These are phyloP conservation scores for Malassezia dermatis DNA, from an alignment of 1,284 basidiomycete species.

Conservation along the genomic window DNA sequence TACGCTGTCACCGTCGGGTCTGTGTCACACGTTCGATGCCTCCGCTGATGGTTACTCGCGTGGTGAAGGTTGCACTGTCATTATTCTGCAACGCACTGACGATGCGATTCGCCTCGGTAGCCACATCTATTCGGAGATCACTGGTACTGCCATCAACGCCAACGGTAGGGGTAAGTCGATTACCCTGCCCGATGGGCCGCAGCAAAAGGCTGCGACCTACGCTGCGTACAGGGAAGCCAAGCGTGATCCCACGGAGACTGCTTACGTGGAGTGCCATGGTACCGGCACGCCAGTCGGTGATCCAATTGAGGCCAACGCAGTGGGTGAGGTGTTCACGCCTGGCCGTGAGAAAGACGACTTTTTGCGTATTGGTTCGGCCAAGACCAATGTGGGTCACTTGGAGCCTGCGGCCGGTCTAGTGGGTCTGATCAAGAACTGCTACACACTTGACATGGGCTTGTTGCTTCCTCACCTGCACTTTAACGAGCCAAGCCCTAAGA, in stretches of 20 bases:
- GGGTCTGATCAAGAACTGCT: conserved; percentile 18
- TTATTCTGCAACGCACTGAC: conserved; percentile 19
- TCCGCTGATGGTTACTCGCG: conserved; percentile 20
- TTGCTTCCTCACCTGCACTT: conserved; percentile 19
- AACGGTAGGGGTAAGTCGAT: conserved; percentile 18
- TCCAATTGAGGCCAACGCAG: conserved; percentile 19
- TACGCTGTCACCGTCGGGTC: conserved; percentile 16
- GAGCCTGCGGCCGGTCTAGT: conserved; percentile 20
- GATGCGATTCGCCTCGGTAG: conserved; percentile 14
- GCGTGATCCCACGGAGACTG: conserved; percentile 9
- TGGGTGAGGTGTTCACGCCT: conserved; percentile 16
- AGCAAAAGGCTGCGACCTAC: conserved; percentile 8
- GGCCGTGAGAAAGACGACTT: conserved; percentile 10
- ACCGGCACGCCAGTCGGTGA: conserved; percentile 25
- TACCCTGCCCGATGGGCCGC: conserved; percentile 15
- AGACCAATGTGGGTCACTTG: conserved; percentile 22
- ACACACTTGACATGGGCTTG: conserved; percentile 14
- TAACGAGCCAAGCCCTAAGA: conserved; percentile 9
- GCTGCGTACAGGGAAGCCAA: conserved; percentile 13
- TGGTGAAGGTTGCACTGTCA: conserved; percentile 19
- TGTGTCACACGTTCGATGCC: conserved; percentile 19
- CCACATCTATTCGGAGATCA: conserved; percentile 20
- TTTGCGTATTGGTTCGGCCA: conserved; percentile 21
- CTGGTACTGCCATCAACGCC: conserved; percentile 17
- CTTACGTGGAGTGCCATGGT: conserved; percentile 20